These are phyloP conservation scores for Atkinsonella texensis DNA, from an alignment of 2,329 filamentous ascomycete genomes.

Conservation along the genomic window DNA sequence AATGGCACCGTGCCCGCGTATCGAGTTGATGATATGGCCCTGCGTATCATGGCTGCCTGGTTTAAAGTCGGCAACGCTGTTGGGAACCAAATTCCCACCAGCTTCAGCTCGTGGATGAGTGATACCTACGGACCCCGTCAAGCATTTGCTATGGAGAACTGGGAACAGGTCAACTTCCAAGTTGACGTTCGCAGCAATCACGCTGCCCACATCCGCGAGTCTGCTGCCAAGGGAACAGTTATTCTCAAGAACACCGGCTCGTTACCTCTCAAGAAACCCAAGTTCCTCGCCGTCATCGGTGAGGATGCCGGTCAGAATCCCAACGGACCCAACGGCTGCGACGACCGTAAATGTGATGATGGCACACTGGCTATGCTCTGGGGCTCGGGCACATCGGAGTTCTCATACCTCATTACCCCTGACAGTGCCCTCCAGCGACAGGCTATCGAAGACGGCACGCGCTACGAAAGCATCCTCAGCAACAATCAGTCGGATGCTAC, in stretches of 20 bases:
- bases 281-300: conserved; percentile 65
- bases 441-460: conserved; percentile 45
- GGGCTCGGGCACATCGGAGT: conserved; percentile 64
- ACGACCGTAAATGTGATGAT: conserved; percentile 48
- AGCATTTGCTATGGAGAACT: conserved; percentile 45
- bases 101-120: conserved; percentile 79
- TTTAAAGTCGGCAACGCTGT: conserved; percentile 52
- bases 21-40: conserved; percentile 83
- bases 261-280: conserved; percentile 69
- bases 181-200: conserved; percentile 77
- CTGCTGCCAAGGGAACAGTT: conserved; percentile 71
- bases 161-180: conserved; percentile 63
- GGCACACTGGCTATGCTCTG: conserved; percentile 64
- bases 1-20: conserved; percentile 84
- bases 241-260: conserved; percentile 74
- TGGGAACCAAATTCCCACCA: conserved; percentile 42
- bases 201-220: conserved; percentile 57
- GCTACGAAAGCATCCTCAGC: conserved; percentile 55
- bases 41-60: conserved; percentile 63
- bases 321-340: conserved; percentile 67
- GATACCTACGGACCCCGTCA: conserved; percentile 65
- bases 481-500: conserved; percentile 53
- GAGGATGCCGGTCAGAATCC: conserved; percentile 69
- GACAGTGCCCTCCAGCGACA: conserved; percentile 55
- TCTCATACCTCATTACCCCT: conserved; percentile 66